Percentiles rank a stretch among this genome's conserved stretches.
Conservation (phyloP, 495 filamentous ascomycete genomes). For the Cudoniella acicularis region DNA sequence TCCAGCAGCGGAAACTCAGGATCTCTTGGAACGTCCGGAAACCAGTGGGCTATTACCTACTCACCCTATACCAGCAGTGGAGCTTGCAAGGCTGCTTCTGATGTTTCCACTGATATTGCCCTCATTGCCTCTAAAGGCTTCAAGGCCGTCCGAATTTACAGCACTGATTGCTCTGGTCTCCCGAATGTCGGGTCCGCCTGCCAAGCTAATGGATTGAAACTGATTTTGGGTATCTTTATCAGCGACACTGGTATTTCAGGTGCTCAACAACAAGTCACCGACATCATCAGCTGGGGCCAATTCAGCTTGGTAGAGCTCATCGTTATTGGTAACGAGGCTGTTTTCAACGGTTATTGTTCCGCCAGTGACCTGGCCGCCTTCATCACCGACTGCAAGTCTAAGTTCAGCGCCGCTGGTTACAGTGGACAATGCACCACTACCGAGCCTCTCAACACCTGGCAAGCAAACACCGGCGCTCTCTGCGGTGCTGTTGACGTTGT, state of each 20-base stretch:
- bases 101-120: slow-evolving; percentile 63
- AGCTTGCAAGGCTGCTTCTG: slow-evolving; percentile 64
- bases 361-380: slow-evolving; percentile 62
- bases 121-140: slow-evolving; percentile 72
- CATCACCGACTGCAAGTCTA: slow-evolving; percentile 52
- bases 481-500: slow-evolving; percentile 74
- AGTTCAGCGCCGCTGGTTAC: slow-evolving; percentile 62
- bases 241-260: slow-evolving; percentile 53
- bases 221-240: slow-evolving; percentile 88
- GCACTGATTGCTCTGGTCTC: slow-evolving; percentile 82
- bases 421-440: slow-evolving; percentile 74
- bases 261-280: slow-evolving; percentile 60
- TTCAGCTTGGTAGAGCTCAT: slow-evolving; percentile 76
- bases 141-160: slow-evolving; percentile 81
- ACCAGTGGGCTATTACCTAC: slow-evolving; percentile 88
- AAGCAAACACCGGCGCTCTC: slow-evolving; percentile 51
- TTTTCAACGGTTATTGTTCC: slow-evolving; percentile 64
- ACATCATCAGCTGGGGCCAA: slow-evolving; percentile 67
- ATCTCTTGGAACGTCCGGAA: slow-evolving; percentile 24
- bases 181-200: slow-evolving; percentile 66
- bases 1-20: slow-evolving; percentile 5
- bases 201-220: slow-evolving; percentile 56
- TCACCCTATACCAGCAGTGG: slow-evolving; percentile 63
- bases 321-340: slow-evolving; percentile 85
- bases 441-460: slow-evolving; percentile 72